These are phyloP conservation scores for Exutisphaerella laricina DNA, from an alignment of 2,329 filamentous ascomycete genomes.

Conservation along the genomic window DNA sequence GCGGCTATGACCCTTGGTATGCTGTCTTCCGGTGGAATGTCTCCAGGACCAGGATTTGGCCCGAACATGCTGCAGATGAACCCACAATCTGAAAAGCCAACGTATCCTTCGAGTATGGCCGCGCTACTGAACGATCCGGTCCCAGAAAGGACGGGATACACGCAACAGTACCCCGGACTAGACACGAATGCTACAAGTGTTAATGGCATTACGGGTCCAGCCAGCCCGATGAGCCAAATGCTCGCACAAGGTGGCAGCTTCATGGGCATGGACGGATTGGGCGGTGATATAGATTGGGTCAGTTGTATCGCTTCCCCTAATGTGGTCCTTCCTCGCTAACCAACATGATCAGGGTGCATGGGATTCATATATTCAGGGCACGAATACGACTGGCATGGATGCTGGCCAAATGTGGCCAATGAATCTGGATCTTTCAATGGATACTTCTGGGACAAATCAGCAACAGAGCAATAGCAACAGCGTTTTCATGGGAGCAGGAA, in stretches of 20 bases:
- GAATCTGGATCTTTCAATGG: conserved; percentile 31
- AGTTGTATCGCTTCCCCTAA: too few relatives aligned
- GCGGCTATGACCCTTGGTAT: conserved; percentile 67
- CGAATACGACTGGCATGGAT: conserved; percentile 37
- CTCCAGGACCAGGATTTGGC: conserved; percentile 35
- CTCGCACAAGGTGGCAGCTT: conserved; percentile 39
- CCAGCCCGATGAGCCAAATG: conserved; percentile 34
- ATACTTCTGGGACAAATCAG: conserved; percentile 30
- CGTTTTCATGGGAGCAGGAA: conserved; percentile 37
- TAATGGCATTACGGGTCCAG: conserved; percentile 28
- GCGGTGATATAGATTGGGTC: conserved; percentile 50
- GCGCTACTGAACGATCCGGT: conserved; percentile 32
- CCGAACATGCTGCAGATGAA: conserved; percentile 15
- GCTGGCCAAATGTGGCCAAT: conserved; percentile 42
- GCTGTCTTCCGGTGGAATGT: conserved; percentile 57
- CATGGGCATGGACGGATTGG: conserved; percentile 49
- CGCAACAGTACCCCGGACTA: conserved; percentile 33
- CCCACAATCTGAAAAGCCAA: conserved; percentile 13
- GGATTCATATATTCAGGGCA: conserved; percentile 63
- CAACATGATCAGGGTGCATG: conserved; percentile 64
- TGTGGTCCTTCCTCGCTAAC: too few relatives aligned
- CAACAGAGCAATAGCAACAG: conserved; percentile 14
- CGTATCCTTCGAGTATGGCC: conserved; percentile 32
- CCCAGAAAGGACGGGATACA: conserved; percentile 29
- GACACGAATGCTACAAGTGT: conserved; percentile 26